Evolutionary conservation across 257 asterid species (phyloP), one percentile per base, ranked within the genome.

Genomic region (Leonotis leonurus): DNA sequence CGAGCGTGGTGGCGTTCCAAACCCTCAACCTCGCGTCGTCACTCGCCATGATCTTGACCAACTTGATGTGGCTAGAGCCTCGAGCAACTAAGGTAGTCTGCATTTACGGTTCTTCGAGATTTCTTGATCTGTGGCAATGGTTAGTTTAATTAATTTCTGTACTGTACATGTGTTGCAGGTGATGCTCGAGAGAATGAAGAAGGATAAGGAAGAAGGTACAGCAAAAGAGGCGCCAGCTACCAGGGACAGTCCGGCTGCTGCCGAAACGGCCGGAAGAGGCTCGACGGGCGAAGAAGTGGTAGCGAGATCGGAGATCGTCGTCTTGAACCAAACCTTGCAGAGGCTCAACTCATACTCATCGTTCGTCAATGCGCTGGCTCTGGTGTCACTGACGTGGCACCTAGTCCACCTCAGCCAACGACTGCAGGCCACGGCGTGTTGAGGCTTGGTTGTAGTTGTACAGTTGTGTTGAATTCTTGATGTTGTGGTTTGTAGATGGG

Each of bases 131-230:
- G 14, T 5, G 17, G 18, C 39, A 7, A 33, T 33, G 40, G 8
- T 6, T 7, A 30, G 35, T 30, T 30, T 30, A 30, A 9, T 30
- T 9, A n/a, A n/a, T n/a, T n/a, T 11, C 6, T 39, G 1, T 37
- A 2, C 1, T 12, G 44, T 37, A 6, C 12, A 12, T 33, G 41
- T 32, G 36, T 58, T 37, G 68, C 27, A 90, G 97, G 85, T 82
- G 60, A 81, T 82, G 91, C 64, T 78, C 27, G 88, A 85, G 49
- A 85, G 88, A 57, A 73, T 82, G 87, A 85, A 76, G 80, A 57
- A 64, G 77, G 98, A 85, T 68, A 88, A 88, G 71, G 96, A 90
- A 76, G 97, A 79, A 41, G 82, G 81, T 0, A 54, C 49, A 20
- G 89, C 74, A 2, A 35, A 41, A 49, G 88, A 71, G 33, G 61